Evolutionary conservation across 2,329 filamentous ascomycete species (phyloP).

Genomic region (Penicillium sp.): DNA sequence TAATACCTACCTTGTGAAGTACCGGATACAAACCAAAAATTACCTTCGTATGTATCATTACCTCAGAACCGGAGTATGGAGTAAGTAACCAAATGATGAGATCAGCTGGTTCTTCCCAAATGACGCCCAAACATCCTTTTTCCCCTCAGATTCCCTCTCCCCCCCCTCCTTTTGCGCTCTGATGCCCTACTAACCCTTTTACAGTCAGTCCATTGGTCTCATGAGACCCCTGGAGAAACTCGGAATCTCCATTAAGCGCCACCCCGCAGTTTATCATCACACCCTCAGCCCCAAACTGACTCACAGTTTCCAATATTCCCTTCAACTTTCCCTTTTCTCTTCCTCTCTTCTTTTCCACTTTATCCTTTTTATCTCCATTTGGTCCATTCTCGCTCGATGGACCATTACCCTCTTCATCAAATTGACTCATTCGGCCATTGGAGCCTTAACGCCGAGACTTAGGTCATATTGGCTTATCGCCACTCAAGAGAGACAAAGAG

Average conservation of each 20-base stretch:
- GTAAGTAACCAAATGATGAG: conserved; percentile 3
- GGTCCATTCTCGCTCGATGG: background rate
- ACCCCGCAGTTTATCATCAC: conserved; percentile 14
- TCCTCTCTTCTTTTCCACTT: background rate
- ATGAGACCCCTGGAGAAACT: conserved; percentile 8
- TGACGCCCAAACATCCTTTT: background rate
- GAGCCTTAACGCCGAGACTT: conserved; percentile 13
- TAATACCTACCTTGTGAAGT: background rate
- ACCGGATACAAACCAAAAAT: background rate
- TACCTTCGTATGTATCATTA: background rate
- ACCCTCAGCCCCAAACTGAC: conserved; percentile 14
- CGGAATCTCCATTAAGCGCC: conserved; percentile 7
- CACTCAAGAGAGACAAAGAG: conserved; percentile 11
- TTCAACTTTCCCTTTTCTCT: background rate
- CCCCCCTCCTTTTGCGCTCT: background rate
- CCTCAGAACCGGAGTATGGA: background rate
- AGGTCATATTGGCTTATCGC: conserved; percentile 13
- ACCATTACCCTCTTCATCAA: background rate
- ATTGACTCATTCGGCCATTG: conserved; percentile 17
- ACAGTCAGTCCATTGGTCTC: conserved; percentile 3
- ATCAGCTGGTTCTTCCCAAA: conserved; percentile 12
- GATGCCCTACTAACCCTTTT: conserved; percentile 3
- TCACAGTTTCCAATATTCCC: conserved; percentile 4
- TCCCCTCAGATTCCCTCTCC: background rate
- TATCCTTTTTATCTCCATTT: background rate